Evolutionary conservation across 2,329 filamentous ascomycete species (phyloP).

Genomic region (Xylariaceae sp.): DNA sequence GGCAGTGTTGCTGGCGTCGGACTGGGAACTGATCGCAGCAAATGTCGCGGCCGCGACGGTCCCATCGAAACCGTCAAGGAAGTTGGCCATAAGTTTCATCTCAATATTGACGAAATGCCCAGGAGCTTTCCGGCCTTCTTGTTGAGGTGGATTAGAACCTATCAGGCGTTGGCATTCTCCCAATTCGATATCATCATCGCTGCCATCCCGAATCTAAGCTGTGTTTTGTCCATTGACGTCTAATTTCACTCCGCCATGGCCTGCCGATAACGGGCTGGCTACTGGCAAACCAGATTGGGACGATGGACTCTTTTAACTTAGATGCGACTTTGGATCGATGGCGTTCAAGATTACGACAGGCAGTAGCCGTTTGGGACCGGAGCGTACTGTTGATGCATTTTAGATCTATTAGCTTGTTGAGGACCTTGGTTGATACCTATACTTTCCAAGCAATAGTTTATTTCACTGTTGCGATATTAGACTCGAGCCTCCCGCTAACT

Average conservation of each 20-base stretch:
- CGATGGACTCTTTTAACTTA: background rate
- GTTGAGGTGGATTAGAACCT: conserved; percentile 9
- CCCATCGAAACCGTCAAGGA: conserved; percentile 69
- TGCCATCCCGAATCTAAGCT: background rate
- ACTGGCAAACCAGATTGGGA: background rate
- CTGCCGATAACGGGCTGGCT: background rate
- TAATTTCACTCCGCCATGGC: background rate
- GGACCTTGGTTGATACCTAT: too few relatives aligned
- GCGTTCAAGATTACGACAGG: background rate
- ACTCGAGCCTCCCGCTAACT: background rate
- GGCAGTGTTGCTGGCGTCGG: conserved; percentile 71
- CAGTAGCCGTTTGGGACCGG: too few relatives aligned
- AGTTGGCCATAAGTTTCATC: conserved; percentile 65
- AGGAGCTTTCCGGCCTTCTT: conserved; percentile 49
- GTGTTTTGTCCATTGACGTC: background rate
- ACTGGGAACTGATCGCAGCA: conserved; percentile 74
- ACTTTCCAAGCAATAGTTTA: background rate
- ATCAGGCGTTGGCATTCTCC: conserved; percentile 22
- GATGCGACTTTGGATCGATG: background rate
- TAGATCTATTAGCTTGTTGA: too few relatives aligned
- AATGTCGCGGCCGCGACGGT: conserved; percentile 76
- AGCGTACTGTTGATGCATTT: too few relatives aligned
- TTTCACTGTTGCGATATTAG: background rate
- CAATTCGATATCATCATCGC: conserved; percentile 1
- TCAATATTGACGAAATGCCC: conserved; percentile 61